phyloP scores from a whole-genome alignment of 441 rosid species.

The Eutrema salsugineum region DNA sequence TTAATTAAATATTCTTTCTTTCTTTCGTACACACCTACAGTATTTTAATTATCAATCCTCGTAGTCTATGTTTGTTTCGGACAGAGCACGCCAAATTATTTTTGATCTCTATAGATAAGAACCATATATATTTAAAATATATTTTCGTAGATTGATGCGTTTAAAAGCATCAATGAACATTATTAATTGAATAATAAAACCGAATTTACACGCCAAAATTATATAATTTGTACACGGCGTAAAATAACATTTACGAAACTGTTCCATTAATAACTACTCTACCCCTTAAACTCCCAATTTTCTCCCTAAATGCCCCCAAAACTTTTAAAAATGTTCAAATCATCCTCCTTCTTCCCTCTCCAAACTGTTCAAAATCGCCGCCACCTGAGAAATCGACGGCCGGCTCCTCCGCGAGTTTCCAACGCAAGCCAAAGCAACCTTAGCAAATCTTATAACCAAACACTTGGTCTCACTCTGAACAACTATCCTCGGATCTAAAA shows the following conservation, averaged over 20 bases:
- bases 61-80: neutral
- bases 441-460: constrained; percentile 57
- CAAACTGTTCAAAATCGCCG: constrained; percentile 61
- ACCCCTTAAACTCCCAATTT: neutral
- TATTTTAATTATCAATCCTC: neutral
- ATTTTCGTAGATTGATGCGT: too few species aligned
- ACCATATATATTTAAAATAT: too few species aligned
- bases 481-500: constrained; percentile 57
- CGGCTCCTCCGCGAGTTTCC: constrained; percentile 61
- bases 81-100: neutral
- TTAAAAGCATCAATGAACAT: too few species aligned
- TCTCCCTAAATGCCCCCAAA: constrained; percentile 3
- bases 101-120: neutral
- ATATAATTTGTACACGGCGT: neutral
- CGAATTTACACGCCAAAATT: neutral
- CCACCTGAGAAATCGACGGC: constrained; percentile 57
- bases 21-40: constrained; percentile 3
- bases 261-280: neutral
- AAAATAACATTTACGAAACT: neutral
- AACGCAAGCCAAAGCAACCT: constrained; percentile 77
- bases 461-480: constrained; percentile 45
- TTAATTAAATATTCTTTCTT: constrained; percentile 12
- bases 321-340: neutral
- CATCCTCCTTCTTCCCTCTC: constrained; percentile 36
- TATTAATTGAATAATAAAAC: too few species aligned